Conservation (phyloP, 2,329 filamentous ascomycete genomes). For the Paecilomyces formosus region DNA sequence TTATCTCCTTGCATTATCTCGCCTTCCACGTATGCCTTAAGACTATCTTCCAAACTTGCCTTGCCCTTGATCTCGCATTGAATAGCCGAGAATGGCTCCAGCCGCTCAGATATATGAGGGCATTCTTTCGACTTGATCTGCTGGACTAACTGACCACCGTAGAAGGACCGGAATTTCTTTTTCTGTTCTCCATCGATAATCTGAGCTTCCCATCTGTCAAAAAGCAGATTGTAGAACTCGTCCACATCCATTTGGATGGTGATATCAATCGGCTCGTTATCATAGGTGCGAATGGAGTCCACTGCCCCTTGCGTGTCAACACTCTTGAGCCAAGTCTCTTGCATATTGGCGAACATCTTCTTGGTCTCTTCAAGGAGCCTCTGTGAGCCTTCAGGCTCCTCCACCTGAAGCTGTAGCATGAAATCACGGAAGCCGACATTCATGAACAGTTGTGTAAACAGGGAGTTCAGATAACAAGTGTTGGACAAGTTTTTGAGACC, state of each 20-base stretch:
- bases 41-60: constrained; percentile 70
- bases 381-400: constrained; percentile 51
- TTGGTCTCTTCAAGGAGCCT: constrained; percentile 70
- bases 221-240: constrained; percentile 91
- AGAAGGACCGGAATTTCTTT: constrained; percentile 70
- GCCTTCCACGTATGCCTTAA: constrained; percentile 91
- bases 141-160: constrained; percentile 83
- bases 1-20: constrained; percentile 98
- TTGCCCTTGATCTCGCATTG: constrained; percentile 97
- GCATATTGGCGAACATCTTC: constrained; percentile 75
- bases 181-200: constrained; percentile 62
- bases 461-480: constrained; percentile 94
- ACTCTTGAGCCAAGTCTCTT: constrained; percentile 67
- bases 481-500: constrained; percentile 89
- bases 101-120: constrained; percentile 80
- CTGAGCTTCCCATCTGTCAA: constrained; percentile 84
- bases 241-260: constrained; percentile 96
- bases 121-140: constrained; percentile 96
- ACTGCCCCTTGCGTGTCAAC: constrained; percentile 69
- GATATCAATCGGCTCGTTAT: constrained; percentile 76
- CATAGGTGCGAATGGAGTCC: constrained; percentile 70
- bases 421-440: constrained; percentile 81
- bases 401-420: constrained; percentile 59
- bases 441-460: constrained; percentile 94
- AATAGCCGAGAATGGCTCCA: constrained; percentile 88